Evolutionary conservation across 345 rosid genomes (phyloP), one percentile per base, ranked within the genome.

Genomic region (Anastatica hierochuntica): DNA sequence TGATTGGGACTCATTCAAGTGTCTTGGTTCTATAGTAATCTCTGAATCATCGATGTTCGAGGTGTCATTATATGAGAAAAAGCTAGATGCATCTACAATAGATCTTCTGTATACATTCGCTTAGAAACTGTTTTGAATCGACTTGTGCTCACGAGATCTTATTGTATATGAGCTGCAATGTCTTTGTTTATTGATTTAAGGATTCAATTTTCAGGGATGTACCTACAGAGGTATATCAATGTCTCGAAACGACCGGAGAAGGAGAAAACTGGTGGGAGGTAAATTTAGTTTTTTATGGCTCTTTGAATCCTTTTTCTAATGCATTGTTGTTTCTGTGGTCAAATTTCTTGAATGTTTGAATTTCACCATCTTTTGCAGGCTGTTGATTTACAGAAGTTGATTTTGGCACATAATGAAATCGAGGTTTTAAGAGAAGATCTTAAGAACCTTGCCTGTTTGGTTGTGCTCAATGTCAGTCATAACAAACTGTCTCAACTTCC

Each of bases 241-340:
- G 55, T 53, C 56, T 72, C 38, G 89, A 86, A 35, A 63, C 87
- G 0, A 76, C 62, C 6, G 87, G 92, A 14, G 90, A 82, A 35
- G 89, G 80, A 12, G 95, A 82, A 48, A 90, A 86, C 56, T 90
- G 98, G 92, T 87, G 98, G 96, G 98, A 90, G 98, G 98, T 90
- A 56, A 66, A 37, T n/a, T 13, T 9, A 2, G 2, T 64, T 7
- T 2, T 62, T 7, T 37, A 14, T 20, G 8, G 6, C 5, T 7
- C 34, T 45, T 10, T 10, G 2, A 35, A 53, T 21, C 10, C 5
- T 13, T 18, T 24, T 53, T 9, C 7, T 43, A 33, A 16, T 63
- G 58, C 47, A 15, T 14, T 47, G 19, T 53, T n/a, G n/a, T n/a
- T n/a, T 53, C 12, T 53, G 31, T 60, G 10, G 12, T 40, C 43